Percentiles rank a stretch among this genome's conserved stretches.
These are phyloP conservation scores for Fusarium poae DNA, from an alignment of 2,329 filamentous ascomycete genomes.

Conservation along the genomic window DNA sequence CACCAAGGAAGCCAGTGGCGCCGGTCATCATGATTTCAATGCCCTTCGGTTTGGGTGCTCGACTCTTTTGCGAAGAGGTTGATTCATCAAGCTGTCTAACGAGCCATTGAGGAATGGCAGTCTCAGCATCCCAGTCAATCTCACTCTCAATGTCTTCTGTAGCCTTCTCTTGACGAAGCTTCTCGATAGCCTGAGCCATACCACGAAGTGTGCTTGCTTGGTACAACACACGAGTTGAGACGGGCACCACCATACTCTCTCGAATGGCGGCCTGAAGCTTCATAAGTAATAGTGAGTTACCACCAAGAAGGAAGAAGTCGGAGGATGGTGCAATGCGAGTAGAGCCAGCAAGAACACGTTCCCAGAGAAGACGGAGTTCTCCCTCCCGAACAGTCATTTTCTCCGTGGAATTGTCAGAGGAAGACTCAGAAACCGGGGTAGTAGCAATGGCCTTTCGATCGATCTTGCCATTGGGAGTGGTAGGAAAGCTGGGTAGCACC, in stretches of 20 bases:
- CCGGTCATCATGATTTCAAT: constrained; percentile 5
- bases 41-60: not conserved
- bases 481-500: not conserved
- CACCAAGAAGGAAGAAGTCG: constrained; percentile 17
- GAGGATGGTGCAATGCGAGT: not conserved
- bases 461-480: constrained; percentile 1
- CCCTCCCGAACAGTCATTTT: constrained; percentile 5
- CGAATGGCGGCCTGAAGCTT: constrained; percentile 15
- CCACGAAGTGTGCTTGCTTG: constrained; percentile 1
- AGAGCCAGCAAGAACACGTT: not conserved
- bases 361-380: constrained; percentile 6
- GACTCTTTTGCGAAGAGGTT: not conserved
- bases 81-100: not conserved
- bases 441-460: constrained; percentile 6
- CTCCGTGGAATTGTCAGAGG: not conserved
- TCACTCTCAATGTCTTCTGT: not conserved
- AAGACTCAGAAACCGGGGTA: not conserved
- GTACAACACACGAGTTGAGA: not conserved
- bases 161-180: not conserved
- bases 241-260: not conserved
- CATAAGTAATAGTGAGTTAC: constrained; percentile 8
- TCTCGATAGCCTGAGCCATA: not conserved
- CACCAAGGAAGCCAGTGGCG: not conserved
- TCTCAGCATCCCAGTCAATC: not conserved
- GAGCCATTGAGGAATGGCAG: not conserved